Base-by-base conservation (phyloP, 2,329 filamentous ascomycete species). In the Fonsecaea erecta region DNA sequence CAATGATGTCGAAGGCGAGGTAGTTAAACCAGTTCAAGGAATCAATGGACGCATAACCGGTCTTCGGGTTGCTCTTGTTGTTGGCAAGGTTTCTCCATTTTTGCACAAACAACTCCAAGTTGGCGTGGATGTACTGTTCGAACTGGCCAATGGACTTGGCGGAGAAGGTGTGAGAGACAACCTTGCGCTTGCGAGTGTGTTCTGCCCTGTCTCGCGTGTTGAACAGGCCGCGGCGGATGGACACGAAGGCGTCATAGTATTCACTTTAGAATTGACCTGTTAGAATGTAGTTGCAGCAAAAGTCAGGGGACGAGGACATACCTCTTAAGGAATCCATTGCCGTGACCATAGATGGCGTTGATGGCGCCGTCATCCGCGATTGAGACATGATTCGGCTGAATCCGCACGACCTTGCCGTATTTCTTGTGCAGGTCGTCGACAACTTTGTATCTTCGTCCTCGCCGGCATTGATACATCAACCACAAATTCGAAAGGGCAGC, bases 161-260 rank as follows among this genome's bases (percentile, higher is more conserved):
- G 14, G 88, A 91, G 79, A 97, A 97, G 34, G 91, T 95, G 77
- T 96, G 92, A 1, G 91, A 88, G 54, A 97, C 86, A 1, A 91
- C 89, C 84, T 96, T 97, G 73, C 93, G 87, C 84, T 97, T 97
- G 68, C 93, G 88, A 0, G 89, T 89, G 77, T 97, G 93, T 74
- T 97, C 91, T 0, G 82, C 82, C 55, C 93, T 86, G 78, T 93
- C 87, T 34, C 93, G 85, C 0, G 93, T 96, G 77, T 96, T 97
- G 86, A 97, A 97, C 12, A 97, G 83, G 21, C 92, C 92, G 12
- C 91, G 86, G 57, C 85, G 86, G 73, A 96, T 96, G 12, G 90
- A 93, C 61, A 97, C 92, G 72, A 97, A 97, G 56, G 91, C 90
- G 73, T 96, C 92, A 73, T 97, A 97, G 79, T 93, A 97, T 1